Evolutionary conservation across 2,329 filamentous ascomycete genomes (phyloP).

Genomic region (Colletotrichum coccodes): DNA sequence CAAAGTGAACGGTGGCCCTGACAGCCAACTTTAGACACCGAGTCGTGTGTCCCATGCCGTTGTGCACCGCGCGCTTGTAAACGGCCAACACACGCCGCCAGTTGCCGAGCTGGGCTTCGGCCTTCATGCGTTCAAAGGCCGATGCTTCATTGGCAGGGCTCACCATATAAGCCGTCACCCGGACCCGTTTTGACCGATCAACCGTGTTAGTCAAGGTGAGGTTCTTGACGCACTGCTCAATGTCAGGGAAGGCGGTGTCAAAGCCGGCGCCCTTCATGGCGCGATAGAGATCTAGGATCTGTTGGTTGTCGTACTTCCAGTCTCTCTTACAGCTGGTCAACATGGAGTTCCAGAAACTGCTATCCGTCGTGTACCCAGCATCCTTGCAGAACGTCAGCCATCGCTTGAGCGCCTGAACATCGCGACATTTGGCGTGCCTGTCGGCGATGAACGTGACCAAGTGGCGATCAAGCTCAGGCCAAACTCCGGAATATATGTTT

Average conservation of each 20-base stretch:
- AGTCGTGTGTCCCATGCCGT: constrained; percentile 48
- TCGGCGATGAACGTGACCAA: constrained; percentile 55
- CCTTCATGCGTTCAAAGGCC: constrained; percentile 52
- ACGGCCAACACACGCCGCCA: constrained; percentile 46
- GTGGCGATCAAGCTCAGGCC: constrained; percentile 46
- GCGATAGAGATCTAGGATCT: constrained; percentile 46
- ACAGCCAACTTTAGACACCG: constrained; percentile 60
- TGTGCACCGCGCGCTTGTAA: constrained; percentile 48
- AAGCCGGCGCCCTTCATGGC: constrained; percentile 41
- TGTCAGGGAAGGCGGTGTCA: constrained; percentile 18
- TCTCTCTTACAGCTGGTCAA: constrained; percentile 47
- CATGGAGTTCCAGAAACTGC: constrained; percentile 51
- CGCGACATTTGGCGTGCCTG: constrained; percentile 51
- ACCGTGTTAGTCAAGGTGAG: constrained; percentile 3
- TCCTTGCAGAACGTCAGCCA: constrained; percentile 53
- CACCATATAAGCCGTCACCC: constrained; percentile 18
- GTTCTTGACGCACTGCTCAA: constrained; percentile 25
- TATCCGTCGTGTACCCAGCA: constrained; percentile 47
- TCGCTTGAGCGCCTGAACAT: constrained; percentile 47
- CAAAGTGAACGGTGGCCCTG: constrained; percentile 49
- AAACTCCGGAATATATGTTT: constrained; percentile 46
- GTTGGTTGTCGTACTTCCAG: constrained; percentile 49
- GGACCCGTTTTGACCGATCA: constrained; percentile 33
- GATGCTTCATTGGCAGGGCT: constrained; percentile 42
- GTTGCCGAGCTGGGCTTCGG: constrained; percentile 44